phyloP scores from a whole-genome alignment of 768 basidiomycete genomes.

The Psilocybe azurescens region DNA sequence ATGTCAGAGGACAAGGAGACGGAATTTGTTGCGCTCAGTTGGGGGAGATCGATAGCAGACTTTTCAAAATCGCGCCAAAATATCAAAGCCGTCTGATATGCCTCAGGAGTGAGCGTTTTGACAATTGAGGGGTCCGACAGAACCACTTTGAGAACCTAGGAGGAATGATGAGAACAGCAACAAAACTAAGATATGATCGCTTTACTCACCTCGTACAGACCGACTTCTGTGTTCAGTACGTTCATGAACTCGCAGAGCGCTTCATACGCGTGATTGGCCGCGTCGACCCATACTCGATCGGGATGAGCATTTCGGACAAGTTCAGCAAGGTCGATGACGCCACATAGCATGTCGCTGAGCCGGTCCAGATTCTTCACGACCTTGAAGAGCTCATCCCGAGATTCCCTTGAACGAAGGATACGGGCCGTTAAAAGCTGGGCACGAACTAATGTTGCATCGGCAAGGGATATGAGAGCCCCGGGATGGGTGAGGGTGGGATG shows the following conservation, averaged over 20 bases:
- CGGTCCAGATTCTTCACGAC: slow-evolving; percentile 97
- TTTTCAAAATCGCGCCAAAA: slow-evolving; percentile 98
- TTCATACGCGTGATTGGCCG: slow-evolving; percentile 89
- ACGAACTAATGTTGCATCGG: slow-evolving; percentile 79
- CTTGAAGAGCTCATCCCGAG: slow-evolving; percentile 74
- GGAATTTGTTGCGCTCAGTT: slow-evolving; percentile 75
- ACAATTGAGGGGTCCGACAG: slow-evolving; percentile 72
- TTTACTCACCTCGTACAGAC: slow-evolving; percentile 82
- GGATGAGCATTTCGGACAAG: slow-evolving; percentile 94
- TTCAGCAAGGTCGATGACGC: slow-evolving; percentile 96
- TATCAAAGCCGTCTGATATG: slow-evolving; percentile 86
- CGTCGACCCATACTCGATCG: slow-evolving; percentile 79
- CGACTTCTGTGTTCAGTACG: slow-evolving; percentile 91
- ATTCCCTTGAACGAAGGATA: slow-evolving; percentile 75
- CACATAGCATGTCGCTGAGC: slow-evolving; percentile 94
- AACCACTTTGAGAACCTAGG: slow-evolving; percentile 72
- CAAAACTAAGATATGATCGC: neutral
- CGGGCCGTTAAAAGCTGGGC: slow-evolving; percentile 86
- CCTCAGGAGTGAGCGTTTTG: slow-evolving; percentile 71
- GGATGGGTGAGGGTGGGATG: slow-evolving; percentile 78
- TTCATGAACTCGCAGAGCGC: slow-evolving; percentile 97
- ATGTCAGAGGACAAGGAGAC: slow-evolving; percentile 92
- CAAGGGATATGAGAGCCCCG: slow-evolving; percentile 68
- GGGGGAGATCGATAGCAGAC: slow-evolving; percentile 93
- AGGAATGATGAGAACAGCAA: neutral